Conservation (phyloP, 169 alveolate genomes). For the Plasmodium berghei region DNA sequence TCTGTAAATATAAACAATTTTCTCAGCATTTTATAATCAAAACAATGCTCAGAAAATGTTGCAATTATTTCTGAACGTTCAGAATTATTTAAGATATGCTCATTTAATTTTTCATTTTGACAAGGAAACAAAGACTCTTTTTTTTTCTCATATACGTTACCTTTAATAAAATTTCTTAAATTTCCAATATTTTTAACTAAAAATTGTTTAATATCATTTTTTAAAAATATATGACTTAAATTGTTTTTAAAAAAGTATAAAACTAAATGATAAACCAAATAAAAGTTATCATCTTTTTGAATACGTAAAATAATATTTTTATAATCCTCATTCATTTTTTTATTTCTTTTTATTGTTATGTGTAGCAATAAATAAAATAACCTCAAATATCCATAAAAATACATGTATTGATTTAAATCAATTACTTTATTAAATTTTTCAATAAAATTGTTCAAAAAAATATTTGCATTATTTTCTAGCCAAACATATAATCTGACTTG, state of each 20-base stretch:
- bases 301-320: neutral
- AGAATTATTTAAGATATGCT: neutral
- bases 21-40: neutral
- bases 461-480: neutral
- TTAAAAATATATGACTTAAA: neutral
- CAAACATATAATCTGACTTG: neutral
- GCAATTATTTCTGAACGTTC: too few species aligned
- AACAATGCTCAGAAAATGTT: neutral
- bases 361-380: constrained; percentile 12
- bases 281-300: neutral
- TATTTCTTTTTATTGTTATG: neutral
- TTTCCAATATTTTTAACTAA: neutral
- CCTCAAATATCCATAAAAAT: constrained; percentile 36
- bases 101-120: neutral
- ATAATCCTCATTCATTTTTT: neutral
- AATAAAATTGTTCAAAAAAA: constrained; percentile 11
- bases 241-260: constrained; percentile 25
- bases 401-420: constrained; percentile 4
- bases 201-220: neutral
- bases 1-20: constrained; percentile 24
- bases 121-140: neutral
- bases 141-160: neutral
- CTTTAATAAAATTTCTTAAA: neutral
- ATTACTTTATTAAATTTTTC: constrained; percentile 2
- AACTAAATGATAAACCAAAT: constrained; percentile 5